A percentile compares a stretch with the other conserved stretches of the same genome.
Conservation (phyloP, 208 protist species). For the Trichomonas gallinae region DNA sequence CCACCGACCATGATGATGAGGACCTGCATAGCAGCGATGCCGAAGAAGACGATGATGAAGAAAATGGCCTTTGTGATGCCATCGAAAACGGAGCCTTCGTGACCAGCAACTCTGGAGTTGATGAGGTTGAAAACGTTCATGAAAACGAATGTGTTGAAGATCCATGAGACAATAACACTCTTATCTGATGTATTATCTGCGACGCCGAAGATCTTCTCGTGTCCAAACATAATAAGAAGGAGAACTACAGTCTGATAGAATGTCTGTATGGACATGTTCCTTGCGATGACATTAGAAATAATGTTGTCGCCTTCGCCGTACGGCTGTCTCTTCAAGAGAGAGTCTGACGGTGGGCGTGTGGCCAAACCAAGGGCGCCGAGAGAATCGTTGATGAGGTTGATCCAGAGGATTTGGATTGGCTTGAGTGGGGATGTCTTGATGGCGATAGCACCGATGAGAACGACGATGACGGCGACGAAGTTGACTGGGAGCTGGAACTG, state of each 20-base stretch:
- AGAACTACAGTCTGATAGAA: slow-evolving; percentile 54
- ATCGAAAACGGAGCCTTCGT: not conserved
- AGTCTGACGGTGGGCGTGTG: slow-evolving; percentile 67
- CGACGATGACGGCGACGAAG: slow-evolving; percentile 74
- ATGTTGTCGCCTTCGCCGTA: slow-evolving; percentile 43
- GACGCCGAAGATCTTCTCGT: not conserved
- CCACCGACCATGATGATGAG: not conserved
- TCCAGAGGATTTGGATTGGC: slow-evolving; percentile 89
- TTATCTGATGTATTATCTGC: not conserved
- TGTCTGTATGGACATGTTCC: slow-evolving; percentile 50
- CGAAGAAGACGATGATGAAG: not conserved
- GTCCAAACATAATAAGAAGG: not conserved
- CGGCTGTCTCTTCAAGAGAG: slow-evolving; percentile 47
- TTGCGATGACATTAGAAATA: slow-evolving; percentile 59
- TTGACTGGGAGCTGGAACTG: slow-evolving; percentile 95
- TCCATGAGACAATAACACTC: not conserved
- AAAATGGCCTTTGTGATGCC: not conserved
- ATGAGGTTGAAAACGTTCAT: slow-evolving; percentile 40
- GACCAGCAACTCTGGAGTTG: slow-evolving; percentile 23
- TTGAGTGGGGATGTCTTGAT: slow-evolving; percentile 39
- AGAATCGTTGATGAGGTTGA: slow-evolving; percentile 97
- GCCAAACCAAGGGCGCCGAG: slow-evolving; percentile 84
- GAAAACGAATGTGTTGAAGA: slow-evolving; percentile 41
- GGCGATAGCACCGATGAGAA: slow-evolving; percentile 44
- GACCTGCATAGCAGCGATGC: not conserved